Percentiles rank a stretch among this genome's conserved stretches.
Conservation (phyloP, 352 stramenopile genomes). For the Phytophthora lateralis region DNA sequence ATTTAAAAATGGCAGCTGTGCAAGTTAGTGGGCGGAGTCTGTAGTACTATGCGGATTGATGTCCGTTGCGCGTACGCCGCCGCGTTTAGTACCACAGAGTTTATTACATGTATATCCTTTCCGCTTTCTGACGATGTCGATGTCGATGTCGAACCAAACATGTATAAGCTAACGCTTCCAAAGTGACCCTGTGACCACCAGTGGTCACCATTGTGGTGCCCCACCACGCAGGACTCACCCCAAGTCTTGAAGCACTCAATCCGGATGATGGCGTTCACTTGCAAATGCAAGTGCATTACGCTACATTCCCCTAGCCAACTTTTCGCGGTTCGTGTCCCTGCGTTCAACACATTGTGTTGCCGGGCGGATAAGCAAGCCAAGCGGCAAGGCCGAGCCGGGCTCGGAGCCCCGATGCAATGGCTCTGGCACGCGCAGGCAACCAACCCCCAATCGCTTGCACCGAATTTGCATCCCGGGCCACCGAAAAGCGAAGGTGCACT, state of each 20-base stretch:
- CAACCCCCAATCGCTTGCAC: conserved; percentile 20
- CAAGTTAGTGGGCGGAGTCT: too few relatives aligned
- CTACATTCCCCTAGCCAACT: too few relatives aligned
- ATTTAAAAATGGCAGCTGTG: too few relatives aligned
- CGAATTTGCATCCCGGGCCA: conserved; percentile 10
- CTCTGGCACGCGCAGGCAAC: conserved; percentile 14
- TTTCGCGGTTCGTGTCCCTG: neutral
- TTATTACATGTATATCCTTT: too few relatives aligned
- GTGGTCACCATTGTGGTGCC: too few relatives aligned
- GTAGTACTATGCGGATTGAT: too few relatives aligned
- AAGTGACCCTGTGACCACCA: conserved; percentile 6
- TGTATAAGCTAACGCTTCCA: conserved; percentile 5
- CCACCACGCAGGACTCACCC: conserved; percentile 6
- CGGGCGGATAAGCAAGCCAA: conserved; percentile 15
- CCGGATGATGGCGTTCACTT: neutral
- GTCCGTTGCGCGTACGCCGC: neutral
- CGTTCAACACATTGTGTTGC: neutral
- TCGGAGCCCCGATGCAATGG: conserved; percentile 12
- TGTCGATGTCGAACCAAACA: too few relatives aligned
- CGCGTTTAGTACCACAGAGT: conserved; percentile 5
- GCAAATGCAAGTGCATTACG: too few relatives aligned
- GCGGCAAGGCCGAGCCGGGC: neutral
- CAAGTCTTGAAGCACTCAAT: conserved; percentile 2
- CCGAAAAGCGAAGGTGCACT: conserved; percentile 25
- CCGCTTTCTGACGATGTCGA: conserved; percentile 5